phyloP scores from a whole-genome alignment of 441 rosid species.

The Adansonia madagascariensis region DNA sequence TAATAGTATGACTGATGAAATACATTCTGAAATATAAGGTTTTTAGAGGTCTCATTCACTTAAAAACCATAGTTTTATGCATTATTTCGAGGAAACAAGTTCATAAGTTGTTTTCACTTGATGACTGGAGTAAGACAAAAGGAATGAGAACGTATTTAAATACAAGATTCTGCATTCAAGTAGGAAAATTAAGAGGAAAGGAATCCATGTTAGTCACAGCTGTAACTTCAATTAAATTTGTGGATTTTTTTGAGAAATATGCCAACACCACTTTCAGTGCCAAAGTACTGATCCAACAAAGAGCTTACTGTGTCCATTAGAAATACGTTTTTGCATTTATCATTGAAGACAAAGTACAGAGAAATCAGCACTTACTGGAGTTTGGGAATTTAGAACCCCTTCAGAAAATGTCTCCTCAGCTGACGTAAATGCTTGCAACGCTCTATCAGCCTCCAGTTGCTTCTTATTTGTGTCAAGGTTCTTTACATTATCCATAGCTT shows the following conservation, averaged over 20 bases:
- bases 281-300: neutral
- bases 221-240: neutral
- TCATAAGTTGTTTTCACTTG: neutral
- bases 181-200: neutral
- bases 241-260: slow-evolving; percentile 10
- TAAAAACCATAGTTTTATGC: neutral
- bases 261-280: neutral
- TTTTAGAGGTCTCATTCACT: neutral
- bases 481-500: slow-evolving; percentile 23
- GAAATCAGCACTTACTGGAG: slow-evolving; percentile 15
- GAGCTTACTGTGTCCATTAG: neutral
- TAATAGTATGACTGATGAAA: neutral
- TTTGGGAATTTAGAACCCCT: slow-evolving; percentile 4
- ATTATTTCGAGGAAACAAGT: neutral
- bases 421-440: neutral
- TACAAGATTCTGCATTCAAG: neutral
- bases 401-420: slow-evolving; percentile 23
- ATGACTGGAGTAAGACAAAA: neutral
- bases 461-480: slow-evolving; percentile 17
- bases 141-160: neutral
- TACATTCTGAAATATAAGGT: neutral
- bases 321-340: slow-evolving; percentile 18
- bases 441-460: slow-evolving; percentile 27
- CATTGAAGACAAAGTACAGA: neutral
- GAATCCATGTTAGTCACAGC: neutral